Percentiles rank a stretch among this genome's conserved stretches.
phyloP scores from a whole-genome alignment of 371 early-diverging fungal species.

The Rhizomucor miehei region DNA sequence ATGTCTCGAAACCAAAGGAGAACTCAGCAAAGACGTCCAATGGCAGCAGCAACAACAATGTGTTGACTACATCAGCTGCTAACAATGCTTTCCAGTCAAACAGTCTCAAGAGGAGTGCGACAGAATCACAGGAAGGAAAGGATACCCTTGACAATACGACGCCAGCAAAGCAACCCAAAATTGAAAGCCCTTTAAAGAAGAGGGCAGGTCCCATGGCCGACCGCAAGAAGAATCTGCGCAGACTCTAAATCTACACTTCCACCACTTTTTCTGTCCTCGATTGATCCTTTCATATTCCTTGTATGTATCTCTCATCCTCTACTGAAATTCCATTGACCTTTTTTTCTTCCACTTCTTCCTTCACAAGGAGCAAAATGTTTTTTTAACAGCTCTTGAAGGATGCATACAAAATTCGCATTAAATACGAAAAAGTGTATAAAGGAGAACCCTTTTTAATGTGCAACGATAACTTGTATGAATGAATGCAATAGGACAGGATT shows the following conservation, averaged over 20 bases:
- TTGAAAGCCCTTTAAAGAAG: conserved; percentile 7
- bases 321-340: too few relatives aligned
- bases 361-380: too few relatives aligned
- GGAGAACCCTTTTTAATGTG: too few relatives aligned
- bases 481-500: neutral
- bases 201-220: conserved; percentile 13
- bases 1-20: conserved; percentile 1
- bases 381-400: too few relatives aligned
- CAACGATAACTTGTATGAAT: too few relatives aligned
- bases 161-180: conserved; percentile 3
- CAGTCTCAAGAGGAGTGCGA: conserved; percentile 2
- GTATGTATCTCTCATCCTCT: too few relatives aligned
- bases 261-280: too few relatives aligned
- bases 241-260: conserved; percentile 18
- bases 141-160: conserved; percentile 4
- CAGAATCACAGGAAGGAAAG: conserved; percentile 7
- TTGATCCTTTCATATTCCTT: too few relatives aligned
- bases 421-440: too few relatives aligned
- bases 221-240: conserved; percentile 20
- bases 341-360: too few relatives aligned
- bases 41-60: neutral
- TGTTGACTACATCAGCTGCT: conserved; percentile 15
- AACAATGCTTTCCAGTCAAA: conserved; percentile 5
- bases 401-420: too few relatives aligned
- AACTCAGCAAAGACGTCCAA: neutral